Conservation (phyloP, 2,329 filamentous ascomycete genomes). For the Metarhizium rileyi region DNA sequence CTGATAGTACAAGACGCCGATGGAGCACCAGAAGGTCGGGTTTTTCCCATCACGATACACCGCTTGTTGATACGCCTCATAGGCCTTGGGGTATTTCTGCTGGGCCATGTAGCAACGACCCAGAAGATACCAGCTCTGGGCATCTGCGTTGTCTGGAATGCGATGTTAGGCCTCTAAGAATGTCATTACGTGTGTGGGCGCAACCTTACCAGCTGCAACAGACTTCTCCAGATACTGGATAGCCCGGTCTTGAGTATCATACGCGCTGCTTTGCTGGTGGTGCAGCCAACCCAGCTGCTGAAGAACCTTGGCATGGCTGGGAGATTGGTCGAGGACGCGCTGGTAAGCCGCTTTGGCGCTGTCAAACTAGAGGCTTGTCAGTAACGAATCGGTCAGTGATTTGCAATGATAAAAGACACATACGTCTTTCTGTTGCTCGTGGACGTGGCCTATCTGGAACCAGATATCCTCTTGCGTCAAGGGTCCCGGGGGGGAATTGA, state of each 20-base stretch:
- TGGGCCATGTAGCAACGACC: conserved; percentile 99
- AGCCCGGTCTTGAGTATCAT: conserved; percentile 86
- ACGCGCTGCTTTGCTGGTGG: conserved; percentile 89
- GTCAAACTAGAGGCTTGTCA: conserved; percentile 61
- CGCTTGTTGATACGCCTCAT: conserved; percentile 96
- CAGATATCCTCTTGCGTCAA: conserved; percentile 97
- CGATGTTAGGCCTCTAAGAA: neutral
- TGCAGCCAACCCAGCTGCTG: conserved; percentile 97
- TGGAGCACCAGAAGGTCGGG: conserved; percentile 98
- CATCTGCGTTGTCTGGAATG: conserved; percentile 75
- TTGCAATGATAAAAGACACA: conserved; percentile 26
- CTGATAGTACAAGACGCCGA: conserved; percentile 97
- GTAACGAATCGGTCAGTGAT: conserved; percentile 24
- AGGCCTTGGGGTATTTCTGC: conserved; percentile 96
- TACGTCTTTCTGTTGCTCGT: conserved; percentile 98
- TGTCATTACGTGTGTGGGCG: neutral
- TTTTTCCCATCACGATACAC: conserved; percentile 97
- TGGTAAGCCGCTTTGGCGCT: conserved; percentile 87
- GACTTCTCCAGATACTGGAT: conserved; percentile 98
- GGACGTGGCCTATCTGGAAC: conserved; percentile 99
- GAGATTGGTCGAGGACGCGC: conserved; percentile 86
- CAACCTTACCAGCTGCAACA: conserved; percentile 70
- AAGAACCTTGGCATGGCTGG: conserved; percentile 93
- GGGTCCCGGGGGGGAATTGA: conserved; percentile 81
- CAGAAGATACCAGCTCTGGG: conserved; percentile 97